Percentiles rank a stretch among this genome's conserved stretches.
Conservation (phyloP, 2,329 filamentous ascomycete species). For the Neopestalotiopsis sp. region DNA sequence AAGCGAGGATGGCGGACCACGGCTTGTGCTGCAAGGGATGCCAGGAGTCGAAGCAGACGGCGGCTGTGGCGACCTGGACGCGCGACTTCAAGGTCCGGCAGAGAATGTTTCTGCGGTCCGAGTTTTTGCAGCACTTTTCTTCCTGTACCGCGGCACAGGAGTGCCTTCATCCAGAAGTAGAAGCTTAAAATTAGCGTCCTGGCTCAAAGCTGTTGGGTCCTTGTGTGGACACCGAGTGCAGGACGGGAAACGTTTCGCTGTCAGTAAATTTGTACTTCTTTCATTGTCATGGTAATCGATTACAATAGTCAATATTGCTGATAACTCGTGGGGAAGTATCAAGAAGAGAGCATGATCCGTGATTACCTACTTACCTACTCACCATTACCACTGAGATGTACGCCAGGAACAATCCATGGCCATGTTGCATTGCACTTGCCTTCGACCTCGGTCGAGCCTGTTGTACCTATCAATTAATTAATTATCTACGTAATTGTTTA, state of each 20-base stretch:
- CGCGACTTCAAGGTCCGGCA: neutral
- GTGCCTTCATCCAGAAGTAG: neutral
- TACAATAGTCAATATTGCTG: too few species aligned
- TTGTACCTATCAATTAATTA: too few species aligned
- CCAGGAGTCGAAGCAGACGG: neutral
- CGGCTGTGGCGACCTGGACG: neutral
- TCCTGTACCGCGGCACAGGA: neutral
- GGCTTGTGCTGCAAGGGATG: neutral
- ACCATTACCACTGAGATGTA: too few species aligned
- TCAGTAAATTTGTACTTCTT: too few species aligned
- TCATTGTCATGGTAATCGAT: too few species aligned
- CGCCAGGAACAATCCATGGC: too few species aligned
- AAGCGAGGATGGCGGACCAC: neutral
- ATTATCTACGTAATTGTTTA: too few species aligned
- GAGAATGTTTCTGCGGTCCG: neutral
- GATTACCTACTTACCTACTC: too few species aligned
- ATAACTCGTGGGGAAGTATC: too few species aligned
- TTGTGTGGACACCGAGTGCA: neutral
- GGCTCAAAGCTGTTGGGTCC: neutral
- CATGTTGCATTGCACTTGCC: too few species aligned
- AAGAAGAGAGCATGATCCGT: too few species aligned
- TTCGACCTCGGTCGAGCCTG: too few species aligned
- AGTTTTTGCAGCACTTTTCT: neutral
- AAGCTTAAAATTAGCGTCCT: neutral
- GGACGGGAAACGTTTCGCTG: neutral